Base-by-base conservation (phyloP, 352 stramenopile genomes). In the Globisporangium mamillatum region DNA sequence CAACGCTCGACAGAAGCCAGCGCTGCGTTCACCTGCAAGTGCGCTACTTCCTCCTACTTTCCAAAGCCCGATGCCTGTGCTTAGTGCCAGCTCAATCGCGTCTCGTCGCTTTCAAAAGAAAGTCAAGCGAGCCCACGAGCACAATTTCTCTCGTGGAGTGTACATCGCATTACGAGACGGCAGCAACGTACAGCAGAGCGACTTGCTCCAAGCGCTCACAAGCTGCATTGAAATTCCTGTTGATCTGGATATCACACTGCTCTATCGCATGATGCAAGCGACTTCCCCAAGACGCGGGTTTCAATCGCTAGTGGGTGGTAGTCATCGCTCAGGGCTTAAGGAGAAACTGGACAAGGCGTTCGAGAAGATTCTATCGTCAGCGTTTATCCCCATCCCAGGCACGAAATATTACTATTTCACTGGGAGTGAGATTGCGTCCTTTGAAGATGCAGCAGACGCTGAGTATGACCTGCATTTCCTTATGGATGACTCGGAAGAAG, bases 331-430 rank as follows among this genome's bases (percentile, higher is more conserved):
- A 38, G 82, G 76, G 32, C 60, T 94, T 4, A 90, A 90, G 59
- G 70, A 86, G 8, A 77, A 81, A 32, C 60, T 96, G 63, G 86
- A 89, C 16, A 86, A 89, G 32, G 91, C 87, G 4, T 80, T 96
- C 34, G 83, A 93, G 64, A 71, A 46, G 27, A 92, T 96, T 22
- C 53, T 95, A 1, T 74, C 79, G 56, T 77, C 63, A 12, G 59
- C 81, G 27, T 93, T 96, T 53, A 68, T 82, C 7, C 71, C 77
- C 24, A 93, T 96, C 36, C 69, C 75, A 50, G 83, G 82, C 8
- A 94, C 86, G 3, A 90, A 93, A 64, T 96, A 93, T 52, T 96
- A 90, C 57, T 92, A 92, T 57, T 96, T 93, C 57, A 83, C 79
- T 1, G 86, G 87, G 8, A 92, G 70, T 61, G 84, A 92, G 56